Base-by-base conservation (phyloP, 768 basidiomycete genomes). In the Infundibulicybe gibba region DNA sequence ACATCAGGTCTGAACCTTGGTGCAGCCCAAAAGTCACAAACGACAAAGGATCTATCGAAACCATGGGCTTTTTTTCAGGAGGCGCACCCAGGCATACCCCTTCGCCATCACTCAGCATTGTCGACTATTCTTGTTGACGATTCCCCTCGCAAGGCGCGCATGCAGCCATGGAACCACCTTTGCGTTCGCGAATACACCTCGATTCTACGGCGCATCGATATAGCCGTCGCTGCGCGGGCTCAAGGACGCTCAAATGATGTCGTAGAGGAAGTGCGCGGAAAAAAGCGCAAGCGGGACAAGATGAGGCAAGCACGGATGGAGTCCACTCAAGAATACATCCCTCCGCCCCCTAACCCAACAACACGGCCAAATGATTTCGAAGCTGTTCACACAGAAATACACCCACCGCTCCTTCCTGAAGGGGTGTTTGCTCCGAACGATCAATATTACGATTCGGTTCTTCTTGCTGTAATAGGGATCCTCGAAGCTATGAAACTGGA, bases 111-210 rank as follows among this genome's bases (percentile, higher is more conserved):
- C 51, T 81, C 79, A 0, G 71, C 68, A 1, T 62, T 49, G 19
- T 71, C 72, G 2, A 77, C 77, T 0, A 54, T 79, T 12, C 68
- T 81, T 14, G 64, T 81, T 11, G 79, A 79, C 51, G 79, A 81
- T 54, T 79, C 77, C 2, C 85, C 74, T 0, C 65, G 67, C 20
- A 81, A 79, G 52, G 79, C 76, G 0, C 73, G 67, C 21, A 68
- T 85, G 13, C 90, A 93, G 57, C 90, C 90, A 0, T 87, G 78
- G 68, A 93, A 89, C 58, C 90, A 93, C 57, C 65, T 92, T 16
- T 88, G 85, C 57, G 75, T 92, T 52, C 72, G 66, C 9, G 89
- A 90, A 57, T 92, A 90, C 58, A 68, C 72, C 12, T 66, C 41
- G 10, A 32, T 43, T 0, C 32, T 52, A 32, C 48, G 58, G 2